Percentiles rank a stretch among this genome's conserved stretches.
These are phyloP conservation scores for Parastagonospora nodorum DNA, from an alignment of 2,329 filamentous ascomycete genomes.

Conservation along the genomic window DNA sequence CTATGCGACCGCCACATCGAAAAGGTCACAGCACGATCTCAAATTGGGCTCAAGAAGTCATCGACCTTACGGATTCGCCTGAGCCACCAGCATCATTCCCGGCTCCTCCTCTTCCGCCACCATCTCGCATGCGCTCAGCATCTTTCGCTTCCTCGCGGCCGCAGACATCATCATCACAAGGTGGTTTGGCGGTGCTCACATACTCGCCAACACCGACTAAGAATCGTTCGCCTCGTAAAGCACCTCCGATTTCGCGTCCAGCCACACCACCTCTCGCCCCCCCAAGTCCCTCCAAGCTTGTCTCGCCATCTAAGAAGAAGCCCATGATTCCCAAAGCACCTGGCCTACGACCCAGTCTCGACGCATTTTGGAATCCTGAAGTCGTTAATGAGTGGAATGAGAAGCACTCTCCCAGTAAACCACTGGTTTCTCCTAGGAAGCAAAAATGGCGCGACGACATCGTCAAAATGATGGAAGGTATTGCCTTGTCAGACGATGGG, in stretches of 20 bases:
- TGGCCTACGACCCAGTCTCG: conserved; percentile 41
- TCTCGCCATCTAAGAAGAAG: conserved; percentile 45
- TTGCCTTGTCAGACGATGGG: conserved; percentile 30
- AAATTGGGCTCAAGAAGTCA: conserved; percentile 39
- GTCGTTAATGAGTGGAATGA: conserved; percentile 46
- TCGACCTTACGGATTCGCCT: conserved; percentile 39
- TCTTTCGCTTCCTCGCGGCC: conserved; percentile 38
- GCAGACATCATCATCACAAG: conserved; percentile 34
- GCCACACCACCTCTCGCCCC: conserved; percentile 37
- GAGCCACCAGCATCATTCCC: conserved; percentile 24
- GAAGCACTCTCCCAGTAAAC: conserved; percentile 42
- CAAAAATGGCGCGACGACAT: conserved; percentile 40
- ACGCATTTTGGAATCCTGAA: conserved; percentile 46
- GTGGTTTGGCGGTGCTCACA: conserved; percentile 33
- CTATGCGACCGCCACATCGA: conserved; percentile 26
- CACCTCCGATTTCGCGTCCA: conserved; percentile 35
- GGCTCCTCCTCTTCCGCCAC: conserved; percentile 15
- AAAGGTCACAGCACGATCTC: conserved; percentile 36
- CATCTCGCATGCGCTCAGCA: conserved; percentile 23
- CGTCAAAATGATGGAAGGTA: conserved; percentile 31
- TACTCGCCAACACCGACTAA: conserved; percentile 44
- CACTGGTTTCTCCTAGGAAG: conserved; percentile 41
- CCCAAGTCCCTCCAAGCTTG: conserved; percentile 38
- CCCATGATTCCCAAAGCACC: conserved; percentile 34
- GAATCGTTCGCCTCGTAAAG: conserved; percentile 40